Base-by-base conservation (phyloP, 257 asterid species). In the Plantago elongata region DNA sequence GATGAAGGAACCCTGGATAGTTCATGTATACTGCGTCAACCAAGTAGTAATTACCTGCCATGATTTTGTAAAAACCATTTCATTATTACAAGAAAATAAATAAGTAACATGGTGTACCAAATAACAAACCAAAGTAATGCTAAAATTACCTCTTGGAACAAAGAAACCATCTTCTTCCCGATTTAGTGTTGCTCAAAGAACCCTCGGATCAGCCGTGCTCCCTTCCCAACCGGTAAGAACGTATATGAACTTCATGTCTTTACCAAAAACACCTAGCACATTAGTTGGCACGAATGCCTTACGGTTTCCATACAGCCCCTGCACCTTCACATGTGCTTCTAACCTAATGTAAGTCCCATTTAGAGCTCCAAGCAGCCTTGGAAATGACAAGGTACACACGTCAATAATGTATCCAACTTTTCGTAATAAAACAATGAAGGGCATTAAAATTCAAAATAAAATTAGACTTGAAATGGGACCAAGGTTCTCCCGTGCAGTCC, bases 191-290 rank as follows among this genome's bases (percentile, higher is more conserved):
- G 12, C 51, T 2, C 51, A 4, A 3, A 47, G 14, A 5, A 47
- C 51, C 14, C 51, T 7, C 1, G 7, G 7, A 47, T 47, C 51
- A 1, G 6, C 7, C 1, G 51, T 10, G 7, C 16, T 11, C 14
- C 51, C 51, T 16, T 47, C 51, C 51, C 16, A 47, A 47, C 51
- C 51, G 7, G n/a, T n/a, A n/a, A n/a, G n/a, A n/a, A n/a, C n/a
- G n/a, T n/a, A n/a, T n/a, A n/a, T n/a, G n/a, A n/a, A 47, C 13
- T 9, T 47, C 51, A 47, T 47, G 16, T 7, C 7, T 3, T 3
- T 47, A 16, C 14, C 51, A 9, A 14, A 47, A 2, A 47, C 51
- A 7, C 51, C 51, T 1, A 47, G 14, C 3, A 47, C 51, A 47
- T 47, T 47, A 3, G 14, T 16, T 2, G 51, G 14, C 1, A 47